Conservation (phyloP, 2,329 filamentous ascomycete genomes). For the Neoscytalidium dimidiatum region DNA sequence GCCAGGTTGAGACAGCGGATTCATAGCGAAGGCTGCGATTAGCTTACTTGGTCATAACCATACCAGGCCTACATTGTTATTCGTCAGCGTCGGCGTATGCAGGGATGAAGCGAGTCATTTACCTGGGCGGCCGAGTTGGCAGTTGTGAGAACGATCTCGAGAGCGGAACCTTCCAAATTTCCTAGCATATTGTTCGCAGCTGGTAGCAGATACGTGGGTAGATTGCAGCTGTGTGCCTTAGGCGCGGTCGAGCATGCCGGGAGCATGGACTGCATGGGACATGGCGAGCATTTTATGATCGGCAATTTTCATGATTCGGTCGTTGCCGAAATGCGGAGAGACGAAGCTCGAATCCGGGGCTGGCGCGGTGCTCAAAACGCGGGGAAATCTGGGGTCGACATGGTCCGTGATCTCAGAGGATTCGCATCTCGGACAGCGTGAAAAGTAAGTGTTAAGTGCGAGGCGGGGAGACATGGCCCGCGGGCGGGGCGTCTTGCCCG, state of each 20-base stretch:
- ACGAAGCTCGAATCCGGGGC: neutral
- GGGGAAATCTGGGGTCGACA: neutral
- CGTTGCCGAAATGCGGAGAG: neutral
- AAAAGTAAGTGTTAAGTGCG: too few species aligned
- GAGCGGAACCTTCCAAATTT: neutral
- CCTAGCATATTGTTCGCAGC: neutral
- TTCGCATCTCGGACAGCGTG: neutral
- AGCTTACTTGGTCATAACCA: conserved; percentile 23
- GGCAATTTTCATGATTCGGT: neutral
- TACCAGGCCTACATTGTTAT: conserved; percentile 22
- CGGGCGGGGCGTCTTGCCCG: neutral
- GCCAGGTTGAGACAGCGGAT: neutral
- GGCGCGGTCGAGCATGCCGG: neutral
- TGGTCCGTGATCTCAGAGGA: neutral
- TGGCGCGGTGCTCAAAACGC: neutral
- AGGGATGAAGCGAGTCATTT: neutral
- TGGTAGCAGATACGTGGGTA: neutral
- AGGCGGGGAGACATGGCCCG: neutral
- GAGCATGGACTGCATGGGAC: neutral
- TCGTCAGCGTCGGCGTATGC: neutral
- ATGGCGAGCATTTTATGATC: neutral
- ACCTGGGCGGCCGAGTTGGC: neutral
- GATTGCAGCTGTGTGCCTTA: neutral
- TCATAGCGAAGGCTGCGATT: neutral
- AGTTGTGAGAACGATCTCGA: neutral